phyloP scores from a whole-genome alignment of 2,329 filamentous ascomycete genomes.

The Sclerotinia minor region DNA sequence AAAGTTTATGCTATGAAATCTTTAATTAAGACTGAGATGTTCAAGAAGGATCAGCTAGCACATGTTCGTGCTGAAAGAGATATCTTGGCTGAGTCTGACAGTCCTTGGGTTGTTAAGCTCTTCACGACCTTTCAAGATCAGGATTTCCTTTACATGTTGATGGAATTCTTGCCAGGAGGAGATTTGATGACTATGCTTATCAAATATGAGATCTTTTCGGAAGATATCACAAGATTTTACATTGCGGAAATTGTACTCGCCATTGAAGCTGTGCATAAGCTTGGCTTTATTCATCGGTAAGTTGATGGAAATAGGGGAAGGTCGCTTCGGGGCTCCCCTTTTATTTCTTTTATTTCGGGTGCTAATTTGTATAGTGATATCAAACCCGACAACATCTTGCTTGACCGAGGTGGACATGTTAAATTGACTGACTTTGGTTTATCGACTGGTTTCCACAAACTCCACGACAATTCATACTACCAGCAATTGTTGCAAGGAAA shows the following conservation, averaged over 20 bases:
- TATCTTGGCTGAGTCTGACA: conserved; percentile 98
- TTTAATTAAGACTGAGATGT: conserved; percentile 98
- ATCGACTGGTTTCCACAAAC: conserved; percentile 95
- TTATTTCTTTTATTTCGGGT: background rate
- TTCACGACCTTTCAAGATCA: conserved; percentile 97
- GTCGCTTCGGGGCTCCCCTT: background rate
- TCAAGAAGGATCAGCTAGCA: conserved; percentile 97
- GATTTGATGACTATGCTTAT: conserved; percentile 99
- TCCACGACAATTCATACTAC: conserved; percentile 98
- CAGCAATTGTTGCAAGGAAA: conserved; percentile 87
- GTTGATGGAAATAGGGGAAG: conserved; percentile 40
- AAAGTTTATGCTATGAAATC: conserved; percentile 99
- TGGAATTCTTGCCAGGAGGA: conserved; percentile 98
- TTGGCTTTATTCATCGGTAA: conserved; percentile 97
- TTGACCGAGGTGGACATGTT: conserved; percentile 93
- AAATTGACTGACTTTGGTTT: conserved; percentile 98
- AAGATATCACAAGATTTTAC: conserved; percentile 98
- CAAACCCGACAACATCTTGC: conserved; percentile 97
- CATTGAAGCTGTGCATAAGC: conserved; percentile 97
- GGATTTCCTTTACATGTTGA: conserved; percentile 97
- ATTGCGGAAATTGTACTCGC: conserved; percentile 97
- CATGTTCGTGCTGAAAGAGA: conserved; percentile 97
- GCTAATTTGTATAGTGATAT: conserved; percentile 69
- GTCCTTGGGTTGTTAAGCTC: conserved; percentile 97
- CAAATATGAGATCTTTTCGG: conserved; percentile 99